Base-by-base conservation (phyloP, 306 rosid genomes). In the Hippophae rhamnoides region DNA sequence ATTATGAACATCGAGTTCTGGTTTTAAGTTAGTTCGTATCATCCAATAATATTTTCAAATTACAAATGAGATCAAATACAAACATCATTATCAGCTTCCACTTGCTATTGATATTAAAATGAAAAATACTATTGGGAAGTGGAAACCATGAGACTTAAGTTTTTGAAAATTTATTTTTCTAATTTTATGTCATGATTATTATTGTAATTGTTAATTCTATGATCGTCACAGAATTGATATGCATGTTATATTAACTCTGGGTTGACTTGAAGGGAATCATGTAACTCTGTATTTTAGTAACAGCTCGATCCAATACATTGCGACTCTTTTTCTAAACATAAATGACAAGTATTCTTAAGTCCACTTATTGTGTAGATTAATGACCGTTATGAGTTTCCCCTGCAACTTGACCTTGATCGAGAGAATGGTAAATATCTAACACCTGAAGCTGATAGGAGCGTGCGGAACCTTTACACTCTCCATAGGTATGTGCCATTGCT, bases 301-400 rank as follows among this genome's bases (percentile, higher is more conserved):
- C 31, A 48, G 40, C 18, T 14, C 5, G 18, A 45, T 41, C 47
- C 41, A 9, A 26, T 54, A 6, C 23, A 42, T 10, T 48, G 10
- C 13, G 13, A 10, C 14, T 49, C 53, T 11, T 2, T 49, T n/a
- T 23, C 53, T 13, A 12, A 23, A 12, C 53, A 49, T 49, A 23
- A n/a, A 49, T 49, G 8, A 49, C 14, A 49, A 49, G 12, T 5
- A 12, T 49, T 49, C 7, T 13, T 49, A 12, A 13, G 12, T 2
- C 53, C 38, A 2, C 38, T 31, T 31, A 31, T 5, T 57, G 18
- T 74, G 77, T 85, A 90, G 94, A 87, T 90, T 64, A 90, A 90
- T 69, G 97, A 90, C 67, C 96, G 94, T 63, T 90, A 90, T 65
- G 94, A 90, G 78, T 90, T 87, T 75, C 97, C 97, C 65, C 79